Conservation (phyloP, 2,329 filamentous ascomycete genomes). For the Monilinia polystroma region DNA sequence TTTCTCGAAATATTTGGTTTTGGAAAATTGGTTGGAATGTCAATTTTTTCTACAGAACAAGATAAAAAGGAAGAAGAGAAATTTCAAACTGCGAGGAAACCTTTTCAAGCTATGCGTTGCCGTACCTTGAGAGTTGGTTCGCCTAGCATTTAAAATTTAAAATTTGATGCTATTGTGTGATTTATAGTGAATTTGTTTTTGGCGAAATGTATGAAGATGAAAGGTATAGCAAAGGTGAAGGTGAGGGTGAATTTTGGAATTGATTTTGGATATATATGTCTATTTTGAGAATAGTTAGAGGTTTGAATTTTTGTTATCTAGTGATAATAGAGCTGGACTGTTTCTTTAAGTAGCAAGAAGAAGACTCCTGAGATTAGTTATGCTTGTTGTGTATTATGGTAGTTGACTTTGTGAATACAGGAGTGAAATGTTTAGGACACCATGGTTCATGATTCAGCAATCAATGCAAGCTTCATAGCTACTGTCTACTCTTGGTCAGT, state of each 20-base stretch:
- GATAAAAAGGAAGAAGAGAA: background rate
- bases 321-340: background rate
- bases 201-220: background rate
- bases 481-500: background rate
- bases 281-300: background rate
- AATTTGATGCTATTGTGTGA: background rate
- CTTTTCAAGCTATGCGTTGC: background rate
- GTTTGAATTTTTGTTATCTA: background rate
- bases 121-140: background rate
- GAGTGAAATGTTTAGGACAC: background rate
- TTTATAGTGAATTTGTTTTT: slow-evolving; percentile 1
- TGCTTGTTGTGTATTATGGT: background rate
- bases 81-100: background rate
- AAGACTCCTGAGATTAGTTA: background rate
- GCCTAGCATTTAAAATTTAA: background rate
- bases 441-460: background rate
- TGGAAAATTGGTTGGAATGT: background rate
- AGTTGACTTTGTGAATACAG: background rate
- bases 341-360: background rate
- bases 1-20: background rate
- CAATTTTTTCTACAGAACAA: background rate
- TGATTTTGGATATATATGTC: background rate
- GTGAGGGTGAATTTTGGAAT: background rate
- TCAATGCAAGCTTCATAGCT: background rate
- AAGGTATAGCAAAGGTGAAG: background rate